phyloP scores from a whole-genome alignment of 176 grass and related monocot species.

The Oryza rufipogon region DNA sequence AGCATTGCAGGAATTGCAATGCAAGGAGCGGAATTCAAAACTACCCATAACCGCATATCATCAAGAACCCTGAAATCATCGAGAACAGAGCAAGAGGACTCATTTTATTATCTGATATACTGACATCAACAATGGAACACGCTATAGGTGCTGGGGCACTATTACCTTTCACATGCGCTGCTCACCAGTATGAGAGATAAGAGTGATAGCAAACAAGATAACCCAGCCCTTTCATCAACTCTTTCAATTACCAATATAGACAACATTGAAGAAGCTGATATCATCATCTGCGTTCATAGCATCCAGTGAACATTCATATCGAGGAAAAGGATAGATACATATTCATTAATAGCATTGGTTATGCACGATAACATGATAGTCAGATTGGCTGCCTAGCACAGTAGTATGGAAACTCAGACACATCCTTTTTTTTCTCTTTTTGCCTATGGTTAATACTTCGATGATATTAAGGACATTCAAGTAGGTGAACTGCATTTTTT shows the following conservation, averaged over 20 bases:
- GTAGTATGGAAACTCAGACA: slow-evolving; percentile 1
- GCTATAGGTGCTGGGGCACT: slow-evolving; percentile 4
- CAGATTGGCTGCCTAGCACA: slow-evolving; percentile 5
- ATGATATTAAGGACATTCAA: slow-evolving; percentile 10
- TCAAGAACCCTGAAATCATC: slow-evolving; percentile 82
- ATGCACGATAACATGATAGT: not conserved
- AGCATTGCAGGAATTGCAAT: slow-evolving; percentile 83
- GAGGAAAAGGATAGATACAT: not conserved
- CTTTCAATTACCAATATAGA: slow-evolving; percentile 95
- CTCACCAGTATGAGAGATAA: slow-evolving; percentile 70
- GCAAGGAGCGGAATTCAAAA: slow-evolving; percentile 80
- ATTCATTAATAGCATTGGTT: slow-evolving; percentile 6
- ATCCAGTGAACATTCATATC: slow-evolving; percentile 40
- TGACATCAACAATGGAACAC: slow-evolving; percentile 26
- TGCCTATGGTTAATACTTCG: not conserved
- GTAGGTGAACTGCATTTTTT: not conserved
- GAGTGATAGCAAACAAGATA: slow-evolving; percentile 81
- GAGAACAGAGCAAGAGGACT: slow-evolving; percentile 36
- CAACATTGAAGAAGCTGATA: slow-evolving; percentile 84
- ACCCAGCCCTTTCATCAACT: slow-evolving; percentile 73
- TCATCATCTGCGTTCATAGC: slow-evolving; percentile 81
- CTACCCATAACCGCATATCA: slow-evolving; percentile 90
- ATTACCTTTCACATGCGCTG: slow-evolving; percentile 91
- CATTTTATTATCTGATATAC: slow-evolving; percentile 33
- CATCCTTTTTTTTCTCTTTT: not conserved